Conservation (phyloP, 345 rosid species). For the Atalantia buxifolia region DNA sequence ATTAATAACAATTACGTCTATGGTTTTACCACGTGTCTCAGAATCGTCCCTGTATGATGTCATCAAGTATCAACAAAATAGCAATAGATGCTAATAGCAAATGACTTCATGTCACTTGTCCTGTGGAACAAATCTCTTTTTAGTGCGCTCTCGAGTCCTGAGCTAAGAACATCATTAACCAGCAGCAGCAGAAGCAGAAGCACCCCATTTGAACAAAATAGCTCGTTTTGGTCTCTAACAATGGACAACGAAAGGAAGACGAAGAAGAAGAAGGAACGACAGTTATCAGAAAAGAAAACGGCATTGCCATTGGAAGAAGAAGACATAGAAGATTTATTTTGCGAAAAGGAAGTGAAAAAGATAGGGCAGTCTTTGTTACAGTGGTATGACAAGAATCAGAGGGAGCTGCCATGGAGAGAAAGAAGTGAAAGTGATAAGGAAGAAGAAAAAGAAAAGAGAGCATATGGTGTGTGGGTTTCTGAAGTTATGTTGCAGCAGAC, state of each 20-base stretch:
- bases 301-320: not conserved
- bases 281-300: not conserved
- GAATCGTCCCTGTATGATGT: not conserved
- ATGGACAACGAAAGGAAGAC: not conserved
- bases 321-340: constrained; percentile 79
- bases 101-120: not conserved
- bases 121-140: not conserved
- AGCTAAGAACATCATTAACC: not conserved
- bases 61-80: not conserved
- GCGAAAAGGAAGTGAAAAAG: constrained; percentile 40
- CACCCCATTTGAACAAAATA: not conserved
- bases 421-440: constrained; percentile 20
- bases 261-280: constrained; percentile 1
- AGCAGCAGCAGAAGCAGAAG: not conserved
- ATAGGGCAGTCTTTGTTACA: constrained; percentile 53
- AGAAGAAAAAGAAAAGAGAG: constrained; percentile 47
- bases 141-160: not conserved
- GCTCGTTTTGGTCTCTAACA: not conserved
- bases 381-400: constrained; percentile 68
- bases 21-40: not conserved
- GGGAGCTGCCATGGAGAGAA: constrained; percentile 87
- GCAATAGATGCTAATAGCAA: too few species aligned
- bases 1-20: too few species aligned
- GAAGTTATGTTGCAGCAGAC: constrained; percentile 98
- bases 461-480: constrained; percentile 93